phyloP scores from a whole-genome alignment of 108 stramenopile genomes.

The Conticribra weissflogii region DNA sequence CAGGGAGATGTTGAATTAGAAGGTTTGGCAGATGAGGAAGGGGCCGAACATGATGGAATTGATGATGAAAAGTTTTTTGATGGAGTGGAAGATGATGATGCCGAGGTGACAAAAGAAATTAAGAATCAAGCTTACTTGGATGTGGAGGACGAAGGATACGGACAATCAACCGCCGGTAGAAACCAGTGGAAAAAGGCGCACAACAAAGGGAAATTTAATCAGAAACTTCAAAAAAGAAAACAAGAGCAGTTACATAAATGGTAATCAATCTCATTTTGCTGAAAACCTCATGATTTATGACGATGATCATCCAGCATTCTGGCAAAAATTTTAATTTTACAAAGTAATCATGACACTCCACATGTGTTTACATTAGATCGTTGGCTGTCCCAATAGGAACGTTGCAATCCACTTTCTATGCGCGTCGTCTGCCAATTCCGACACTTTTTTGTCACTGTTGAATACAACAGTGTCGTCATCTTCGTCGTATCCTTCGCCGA shows the following conservation, averaged over 20 bases:
- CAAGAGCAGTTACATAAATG: conserved; percentile 44
- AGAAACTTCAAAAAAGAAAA: conserved; percentile 25
- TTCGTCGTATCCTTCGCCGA: conserved; percentile 78
- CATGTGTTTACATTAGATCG: conserved; percentile 16
- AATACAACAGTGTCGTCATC: conserved; percentile 78
- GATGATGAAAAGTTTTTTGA: conserved; percentile 60
- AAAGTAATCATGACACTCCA: background rate
- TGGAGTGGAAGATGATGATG: conserved; percentile 56
- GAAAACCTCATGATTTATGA: too few species aligned
- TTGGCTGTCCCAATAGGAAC: conserved; percentile 70
- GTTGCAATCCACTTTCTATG: conserved; percentile 78
- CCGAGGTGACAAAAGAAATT: conserved; percentile 45
- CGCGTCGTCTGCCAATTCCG: conserved; percentile 75
- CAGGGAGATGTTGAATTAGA: conserved; percentile 73
- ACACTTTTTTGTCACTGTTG: conserved; percentile 73
- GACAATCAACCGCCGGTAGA: conserved; percentile 87
- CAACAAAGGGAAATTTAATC: conserved; percentile 89
- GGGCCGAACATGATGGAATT: conserved; percentile 23
- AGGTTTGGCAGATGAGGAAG: conserved; percentile 58
- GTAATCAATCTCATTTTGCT: too few species aligned
- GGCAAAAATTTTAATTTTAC: background rate
- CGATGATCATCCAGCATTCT: too few species aligned
- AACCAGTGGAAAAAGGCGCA: conserved; percentile 93
- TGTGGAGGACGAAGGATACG: conserved; percentile 65
- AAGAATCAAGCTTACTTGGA: conserved; percentile 74